Evolutionary conservation across 306 rosid genomes (phyloP), one percentile per base, ranked within the genome.

Genomic region (Dryas alaskensis): DNA sequence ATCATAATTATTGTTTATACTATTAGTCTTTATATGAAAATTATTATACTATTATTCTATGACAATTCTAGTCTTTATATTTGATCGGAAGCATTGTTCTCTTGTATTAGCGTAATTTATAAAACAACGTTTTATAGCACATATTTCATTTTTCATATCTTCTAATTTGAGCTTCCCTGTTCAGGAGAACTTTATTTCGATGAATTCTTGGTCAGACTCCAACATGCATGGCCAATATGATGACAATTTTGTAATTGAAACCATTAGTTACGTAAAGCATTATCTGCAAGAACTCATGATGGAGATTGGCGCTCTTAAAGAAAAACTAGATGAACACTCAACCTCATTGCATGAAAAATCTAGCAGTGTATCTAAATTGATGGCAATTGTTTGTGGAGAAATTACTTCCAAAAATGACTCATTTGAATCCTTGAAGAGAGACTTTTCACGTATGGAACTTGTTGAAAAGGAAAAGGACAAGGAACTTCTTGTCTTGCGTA

Each of bases 371-470:
- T 84, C 89, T 58, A 80, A 85, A 65, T 72, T 84, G 12, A 63
- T 88, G 77, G 73, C 49, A 59, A 63, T 62, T 61, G 79, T 87
- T 83, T 84, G 68, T 80, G 84, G 74, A 75, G 93, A 92, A 77
- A 74, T 88, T 80, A 70, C 76, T 83, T 84, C 88, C 64, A 93
- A 76, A 76, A 88, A 82, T 69, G 95, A 87, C 78, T 85, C 70
- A 7, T 77, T 78, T 60, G 91, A 89, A 83, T 77, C 86, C 64
- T 50, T 87, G 82, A 83, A 82, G 89, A 79, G 83, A 70, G 86
- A 88, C 77, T 75, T 89, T 71, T 37, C 47, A 54, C 83, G 51
- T 66, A 43, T 71, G 22, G 82, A 83, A 44, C 69, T 76, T 8
- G 64, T 73, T 37, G 65, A 73, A 69, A 81, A 83, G 13, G 84